These are phyloP conservation scores for Oryza meyeriana DNA, from an alignment of 176 grass and related monocot genomes.

Conservation along the genomic window DNA sequence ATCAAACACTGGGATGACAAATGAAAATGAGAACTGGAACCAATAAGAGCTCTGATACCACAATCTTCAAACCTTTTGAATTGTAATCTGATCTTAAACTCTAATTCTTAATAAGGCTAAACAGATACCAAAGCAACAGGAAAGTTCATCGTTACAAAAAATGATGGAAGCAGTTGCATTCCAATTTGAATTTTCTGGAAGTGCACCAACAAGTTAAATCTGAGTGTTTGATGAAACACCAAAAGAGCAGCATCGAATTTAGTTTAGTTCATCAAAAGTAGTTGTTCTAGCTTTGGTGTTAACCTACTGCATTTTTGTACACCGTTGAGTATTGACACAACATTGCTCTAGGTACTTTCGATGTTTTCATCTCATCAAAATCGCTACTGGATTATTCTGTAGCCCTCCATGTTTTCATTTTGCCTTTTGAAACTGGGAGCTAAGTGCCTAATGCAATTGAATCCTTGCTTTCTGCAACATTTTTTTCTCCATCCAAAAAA, in stretches of 20 bases:
- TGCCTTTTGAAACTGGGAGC: not conserved
- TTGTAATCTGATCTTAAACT: constrained; percentile 8
- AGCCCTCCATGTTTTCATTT: not conserved
- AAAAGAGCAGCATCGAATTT: not conserved
- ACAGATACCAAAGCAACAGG: constrained; percentile 22
- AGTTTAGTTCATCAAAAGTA: constrained; percentile 7
- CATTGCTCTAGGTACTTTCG: too few relatives aligned
- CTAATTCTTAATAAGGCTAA: not conserved
- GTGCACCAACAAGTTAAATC: not conserved
- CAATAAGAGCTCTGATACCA: not conserved
- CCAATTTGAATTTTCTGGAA: constrained; percentile 17
- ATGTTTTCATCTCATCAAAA: not conserved
- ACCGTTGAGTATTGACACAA: not conserved
- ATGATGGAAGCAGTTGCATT: not conserved
- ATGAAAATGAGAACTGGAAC: not conserved
- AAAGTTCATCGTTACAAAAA: not conserved
- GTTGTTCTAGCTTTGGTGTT: not conserved
- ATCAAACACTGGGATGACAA: constrained; percentile 24
- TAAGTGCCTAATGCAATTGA: not conserved
- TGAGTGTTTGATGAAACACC: not conserved
- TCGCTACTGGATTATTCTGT: not conserved
- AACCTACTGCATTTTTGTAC: not conserved
- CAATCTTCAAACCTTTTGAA: constrained; percentile 24
- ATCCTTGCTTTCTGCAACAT: not conserved
- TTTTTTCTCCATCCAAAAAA: constrained; percentile 1